Evolutionary conservation across 2,329 filamentous ascomycete genomes (phyloP).

Genomic region (Aspergillus sp.): DNA sequence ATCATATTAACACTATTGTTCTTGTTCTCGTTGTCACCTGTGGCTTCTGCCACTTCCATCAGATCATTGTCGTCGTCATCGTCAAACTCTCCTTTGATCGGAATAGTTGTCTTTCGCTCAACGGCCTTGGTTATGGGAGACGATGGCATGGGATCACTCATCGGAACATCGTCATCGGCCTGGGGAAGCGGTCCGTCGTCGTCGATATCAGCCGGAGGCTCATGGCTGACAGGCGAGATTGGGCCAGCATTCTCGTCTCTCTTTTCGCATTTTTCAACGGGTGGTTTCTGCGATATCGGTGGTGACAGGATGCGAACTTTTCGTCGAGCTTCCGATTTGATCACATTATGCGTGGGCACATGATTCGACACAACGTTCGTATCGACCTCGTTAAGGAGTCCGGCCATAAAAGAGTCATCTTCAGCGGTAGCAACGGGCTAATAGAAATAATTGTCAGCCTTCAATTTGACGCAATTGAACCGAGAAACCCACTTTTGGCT

Average conservation of each 20-base stretch:
- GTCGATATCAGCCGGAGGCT: slow-evolving; percentile 37
- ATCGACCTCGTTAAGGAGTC: slow-evolving; percentile 81
- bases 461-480: background rate
- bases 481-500: slow-evolving; percentile 62
- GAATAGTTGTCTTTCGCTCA: slow-evolving; percentile 57
- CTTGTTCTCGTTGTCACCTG: slow-evolving; percentile 57
- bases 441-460: slow-evolving; percentile 13
- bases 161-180: slow-evolving; percentile 65
- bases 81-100: slow-evolving; percentile 52
- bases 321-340: slow-evolving; percentile 68
- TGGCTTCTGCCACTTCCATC: slow-evolving; percentile 77
- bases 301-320: slow-evolving; percentile 78
- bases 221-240: slow-evolving; percentile 37
- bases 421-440: slow-evolving; percentile 73
- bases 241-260: slow-evolving; percentile 39
- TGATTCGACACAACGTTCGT: slow-evolving; percentile 59
- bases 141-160: slow-evolving; percentile 80
- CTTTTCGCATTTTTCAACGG: slow-evolving; percentile 47
- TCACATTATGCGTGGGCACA: slow-evolving; percentile 51
- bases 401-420: slow-evolving; percentile 79
- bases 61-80: slow-evolving; percentile 72
- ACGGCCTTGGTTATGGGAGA: slow-evolving; percentile 77
- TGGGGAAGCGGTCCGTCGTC: slow-evolving; percentile 51
- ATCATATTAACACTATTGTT: slow-evolving; percentile 74
- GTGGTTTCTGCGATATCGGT: slow-evolving; percentile 50